A percentile compares a stretch with the other conserved stretches of the same genome.
Evolutionary conservation across 345 rosid species (phyloP).

Genomic region (Pistacia integerrima): DNA sequence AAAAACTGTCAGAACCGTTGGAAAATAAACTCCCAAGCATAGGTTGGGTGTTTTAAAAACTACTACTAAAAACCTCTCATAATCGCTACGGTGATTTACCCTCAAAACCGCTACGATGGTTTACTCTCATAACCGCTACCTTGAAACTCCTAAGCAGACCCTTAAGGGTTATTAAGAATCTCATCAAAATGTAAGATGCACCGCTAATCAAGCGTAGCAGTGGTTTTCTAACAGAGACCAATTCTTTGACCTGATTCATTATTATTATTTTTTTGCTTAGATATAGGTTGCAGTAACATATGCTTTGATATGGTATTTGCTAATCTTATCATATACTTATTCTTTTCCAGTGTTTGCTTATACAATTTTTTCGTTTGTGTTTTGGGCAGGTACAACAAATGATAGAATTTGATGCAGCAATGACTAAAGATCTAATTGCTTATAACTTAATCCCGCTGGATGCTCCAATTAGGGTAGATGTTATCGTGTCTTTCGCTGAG

Average conservation of each 20-base stretch:
- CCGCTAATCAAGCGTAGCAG: not conserved
- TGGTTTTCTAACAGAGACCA: too few relatives aligned
- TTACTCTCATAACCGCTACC: too few relatives aligned
- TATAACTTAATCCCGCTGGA: constrained; percentile 92
- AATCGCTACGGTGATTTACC: too few relatives aligned
- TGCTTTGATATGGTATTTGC: not conserved
- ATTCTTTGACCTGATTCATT: not conserved
- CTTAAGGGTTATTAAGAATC: not conserved
- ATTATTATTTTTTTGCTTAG: not conserved
- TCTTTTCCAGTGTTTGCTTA: constrained; percentile 4
- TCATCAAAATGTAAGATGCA: not conserved
- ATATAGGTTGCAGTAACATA: not conserved
- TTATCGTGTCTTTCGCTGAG: constrained; percentile 73
- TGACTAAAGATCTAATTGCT: constrained; percentile 92
- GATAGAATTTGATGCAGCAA: constrained; percentile 88
- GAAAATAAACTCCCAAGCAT: too few relatives aligned
- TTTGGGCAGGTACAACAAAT: constrained; percentile 66
- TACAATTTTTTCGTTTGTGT: constrained; percentile 9
- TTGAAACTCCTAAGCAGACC: too few relatives aligned
- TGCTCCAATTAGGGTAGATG: constrained; percentile 70
- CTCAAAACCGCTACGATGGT: too few relatives aligned
- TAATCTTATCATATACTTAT: not conserved
- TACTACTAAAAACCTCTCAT: too few relatives aligned
- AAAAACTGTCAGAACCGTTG: too few relatives aligned
- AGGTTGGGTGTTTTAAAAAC: too few relatives aligned